Conservation (phyloP, 441 rosid genomes). For the Pelargonium australe region DNA sequence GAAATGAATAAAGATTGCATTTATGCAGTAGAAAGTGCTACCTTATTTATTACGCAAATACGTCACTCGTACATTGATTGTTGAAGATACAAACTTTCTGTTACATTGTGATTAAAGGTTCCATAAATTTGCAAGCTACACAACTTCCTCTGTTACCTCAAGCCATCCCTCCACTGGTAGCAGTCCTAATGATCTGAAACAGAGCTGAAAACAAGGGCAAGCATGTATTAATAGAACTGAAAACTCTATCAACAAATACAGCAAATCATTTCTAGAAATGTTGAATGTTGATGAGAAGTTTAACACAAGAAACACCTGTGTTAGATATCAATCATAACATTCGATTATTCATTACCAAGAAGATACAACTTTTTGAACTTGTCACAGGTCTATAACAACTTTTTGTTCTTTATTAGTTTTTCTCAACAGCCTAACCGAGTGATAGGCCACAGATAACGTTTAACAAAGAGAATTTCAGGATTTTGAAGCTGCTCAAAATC, state of each 20-base stretch:
- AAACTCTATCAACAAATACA: neutral
- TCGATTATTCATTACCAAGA: no score
- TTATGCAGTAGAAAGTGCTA: neutral
- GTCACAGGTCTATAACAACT: no score
- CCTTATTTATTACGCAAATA: neutral
- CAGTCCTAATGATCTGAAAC: constrained; percentile 41
- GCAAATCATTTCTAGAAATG: no score
- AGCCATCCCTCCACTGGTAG: constrained; percentile 29
- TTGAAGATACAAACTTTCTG: neutral
- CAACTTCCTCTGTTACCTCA: constrained; percentile 15
- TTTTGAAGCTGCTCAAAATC: no score
- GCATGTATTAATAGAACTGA: neutral
- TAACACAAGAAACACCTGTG: neutral
- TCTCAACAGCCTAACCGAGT: no score
- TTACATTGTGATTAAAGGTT: neutral
- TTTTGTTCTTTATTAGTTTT: no score
- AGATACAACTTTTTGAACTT: no score
- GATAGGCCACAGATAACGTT: no score
- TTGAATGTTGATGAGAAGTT: neutral
- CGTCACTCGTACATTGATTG: neutral
- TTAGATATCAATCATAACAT: neutral
- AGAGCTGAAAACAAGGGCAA: constrained; percentile 29
- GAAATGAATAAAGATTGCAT: neutral
- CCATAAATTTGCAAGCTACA: neutral
- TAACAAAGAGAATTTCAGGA: no score